Base-by-base conservation (phyloP, 768 basidiomycete genomes). In the Mycena olivaceomarginata region DNA sequence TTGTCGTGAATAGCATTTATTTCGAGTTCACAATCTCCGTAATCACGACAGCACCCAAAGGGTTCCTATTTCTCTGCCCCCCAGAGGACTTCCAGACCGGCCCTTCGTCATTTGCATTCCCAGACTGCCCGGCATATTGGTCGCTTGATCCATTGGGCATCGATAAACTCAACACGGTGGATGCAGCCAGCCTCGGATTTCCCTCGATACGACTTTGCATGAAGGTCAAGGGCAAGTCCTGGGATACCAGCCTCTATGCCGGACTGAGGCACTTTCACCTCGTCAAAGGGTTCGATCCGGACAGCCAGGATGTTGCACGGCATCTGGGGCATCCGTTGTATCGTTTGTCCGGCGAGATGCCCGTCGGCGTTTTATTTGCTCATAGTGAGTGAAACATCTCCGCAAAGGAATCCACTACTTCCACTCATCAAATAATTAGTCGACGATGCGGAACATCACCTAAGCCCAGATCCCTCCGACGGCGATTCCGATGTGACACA, bases 201-300 rank as follows among this genome's bases (percentile, higher is more conserved):
- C 67, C 67, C 16, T 20, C 31, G 2, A 22, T 68, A 25, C 1
- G 67, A 16, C 13, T 75, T 4, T 11, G 10, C 2, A 56, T 25
- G 12, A 8, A 41, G 20, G 2, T 75, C 20, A 0, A 4, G 8
- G 16, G 48, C 10, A n/a, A 10, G 0, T 51, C 15, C 5, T 75
- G 74, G 74, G 48, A 53, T 15, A 22, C 20, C 0, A 43, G 10
- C 43, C 18, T 75, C 10, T 69, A 69, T 16, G 20, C 22, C 12
- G 67, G 74, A 11, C 60, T 75, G 5, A 51, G 67, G 2, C 43
- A 63, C 31, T 75, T 75, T 22, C 74, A 75, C 25, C 22, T 16
- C 15, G 74, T 22, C 15, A 75, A 75, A 20, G 67, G 74, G 0
- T 75, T 69, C 22, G 62, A 75, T 70, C 74, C 74, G 6, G 62